Conservation (phyloP, 371 early-diverging fungal species). For the Coemansia sp. region DNA sequence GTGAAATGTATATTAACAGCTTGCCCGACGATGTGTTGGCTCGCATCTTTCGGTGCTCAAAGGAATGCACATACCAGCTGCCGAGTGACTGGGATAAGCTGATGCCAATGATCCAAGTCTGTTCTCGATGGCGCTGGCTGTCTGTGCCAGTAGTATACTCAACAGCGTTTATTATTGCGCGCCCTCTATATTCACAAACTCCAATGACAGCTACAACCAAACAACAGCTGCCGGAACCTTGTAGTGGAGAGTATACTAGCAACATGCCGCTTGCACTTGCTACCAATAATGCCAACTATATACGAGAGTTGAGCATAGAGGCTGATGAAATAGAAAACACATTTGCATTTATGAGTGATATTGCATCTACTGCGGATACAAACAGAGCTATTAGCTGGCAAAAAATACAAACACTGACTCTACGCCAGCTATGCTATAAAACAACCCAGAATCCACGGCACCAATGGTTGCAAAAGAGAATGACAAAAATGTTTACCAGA, state of each 20-base stretch:
- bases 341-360: neutral
- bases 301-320: constrained; percentile 7
- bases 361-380: neutral
- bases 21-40: constrained; percentile 1
- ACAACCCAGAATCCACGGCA: neutral
- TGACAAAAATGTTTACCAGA: neutral
- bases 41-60: neutral
- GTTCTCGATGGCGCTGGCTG: constrained; percentile 6
- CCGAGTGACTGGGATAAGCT: constrained; percentile 2
- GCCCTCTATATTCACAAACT: neutral
- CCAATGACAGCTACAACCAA: neutral
- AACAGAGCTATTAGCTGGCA: neutral
- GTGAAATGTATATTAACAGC: neutral
- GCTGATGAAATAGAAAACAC: neutral
- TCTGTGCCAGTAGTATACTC: constrained; percentile 5
- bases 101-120: constrained; percentile 2
- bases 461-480: neutral
- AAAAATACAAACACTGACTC: neutral
- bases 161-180: neutral
- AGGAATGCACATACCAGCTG: neutral
- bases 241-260: neutral
- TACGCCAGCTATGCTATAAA: constrained; percentile 5
- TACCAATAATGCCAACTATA: neutral
- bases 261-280: neutral
- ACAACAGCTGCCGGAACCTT: neutral